Conservation (phyloP, 768 basidiomycete species). For the Lactifluus piperatus region DNA sequence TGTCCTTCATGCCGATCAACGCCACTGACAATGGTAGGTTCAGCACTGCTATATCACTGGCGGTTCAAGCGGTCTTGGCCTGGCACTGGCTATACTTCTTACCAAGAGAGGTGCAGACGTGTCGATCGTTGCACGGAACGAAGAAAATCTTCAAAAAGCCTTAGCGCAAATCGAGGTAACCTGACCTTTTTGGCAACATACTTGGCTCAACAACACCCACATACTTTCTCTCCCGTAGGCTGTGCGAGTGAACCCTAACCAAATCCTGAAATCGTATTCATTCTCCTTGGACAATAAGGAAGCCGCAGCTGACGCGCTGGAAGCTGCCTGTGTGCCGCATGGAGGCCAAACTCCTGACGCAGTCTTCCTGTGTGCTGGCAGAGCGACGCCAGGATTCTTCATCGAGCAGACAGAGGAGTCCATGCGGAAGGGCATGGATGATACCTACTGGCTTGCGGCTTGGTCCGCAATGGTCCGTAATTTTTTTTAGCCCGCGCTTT, state of each 20-base stretch:
- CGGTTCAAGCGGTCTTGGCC: constrained; percentile 73
- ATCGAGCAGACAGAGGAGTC: constrained; percentile 57
- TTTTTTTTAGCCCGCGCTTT: not conserved
- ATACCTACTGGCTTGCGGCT: constrained; percentile 48
- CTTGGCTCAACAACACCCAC: not conserved
- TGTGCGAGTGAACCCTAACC: constrained; percentile 43
- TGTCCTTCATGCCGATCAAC: not conserved
- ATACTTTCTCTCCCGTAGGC: constrained; percentile 30
- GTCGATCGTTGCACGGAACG: constrained; percentile 75
- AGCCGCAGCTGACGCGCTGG: constrained; percentile 52
- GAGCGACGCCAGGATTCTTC: constrained; percentile 61
- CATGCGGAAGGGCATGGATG: constrained; percentile 48
- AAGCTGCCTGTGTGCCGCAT: constrained; percentile 46
- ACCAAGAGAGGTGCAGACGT: constrained; percentile 67
- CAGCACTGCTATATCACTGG: constrained; percentile 86
- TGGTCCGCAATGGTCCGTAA: constrained; percentile 41
- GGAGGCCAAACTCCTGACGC: constrained; percentile 61
- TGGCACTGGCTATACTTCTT: constrained; percentile 60
- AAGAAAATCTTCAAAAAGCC: constrained; percentile 52
- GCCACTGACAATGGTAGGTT: not conserved
- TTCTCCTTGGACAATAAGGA: constrained; percentile 48
- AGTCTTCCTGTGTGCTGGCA: constrained; percentile 74
- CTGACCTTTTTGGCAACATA: not conserved
- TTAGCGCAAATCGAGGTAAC: constrained; percentile 56
- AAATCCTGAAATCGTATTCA: constrained; percentile 58